Evolutionary conservation across 2,329 filamentous ascomycete species (phyloP).

Genomic region (Colletotrichum shisoi): DNA sequence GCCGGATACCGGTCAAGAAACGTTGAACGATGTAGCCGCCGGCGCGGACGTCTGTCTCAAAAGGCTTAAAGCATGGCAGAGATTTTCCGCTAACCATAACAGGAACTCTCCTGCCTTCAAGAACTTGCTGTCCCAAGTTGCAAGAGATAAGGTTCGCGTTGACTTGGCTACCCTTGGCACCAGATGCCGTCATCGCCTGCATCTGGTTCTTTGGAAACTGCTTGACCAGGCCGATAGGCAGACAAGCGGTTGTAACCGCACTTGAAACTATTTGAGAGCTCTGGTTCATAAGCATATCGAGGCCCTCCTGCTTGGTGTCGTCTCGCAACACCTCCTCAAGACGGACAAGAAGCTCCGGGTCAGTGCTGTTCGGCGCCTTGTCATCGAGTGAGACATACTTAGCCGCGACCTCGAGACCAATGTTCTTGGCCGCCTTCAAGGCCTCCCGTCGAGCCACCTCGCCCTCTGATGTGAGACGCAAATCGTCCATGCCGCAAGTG

Average conservation of each 20-base stretch:
- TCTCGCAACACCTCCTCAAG: constrained; percentile 91
- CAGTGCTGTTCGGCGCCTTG: constrained; percentile 65
- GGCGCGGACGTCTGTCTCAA: constrained; percentile 86
- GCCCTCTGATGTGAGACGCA: constrained; percentile 81
- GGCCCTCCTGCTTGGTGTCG: constrained; percentile 84
- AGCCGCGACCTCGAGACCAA: constrained; percentile 81
- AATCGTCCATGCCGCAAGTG: constrained; percentile 95
- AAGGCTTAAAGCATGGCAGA: constrained; percentile 90
- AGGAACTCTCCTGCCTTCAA: constrained; percentile 93
- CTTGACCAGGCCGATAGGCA: constrained; percentile 85
- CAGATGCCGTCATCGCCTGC: constrained; percentile 97
- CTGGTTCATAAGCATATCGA: constrained; percentile 88
- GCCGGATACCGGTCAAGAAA: constrained; percentile 96
- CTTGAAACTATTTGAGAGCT: constrained; percentile 75
- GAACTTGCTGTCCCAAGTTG: constrained; percentile 93
- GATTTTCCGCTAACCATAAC: constrained; percentile 98
- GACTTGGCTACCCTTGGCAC: constrained; percentile 90
- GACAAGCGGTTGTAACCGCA: constrained; percentile 77
- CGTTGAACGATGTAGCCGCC: constrained; percentile 94
- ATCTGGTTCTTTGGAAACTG: constrained; percentile 97
- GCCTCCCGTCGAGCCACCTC: constrained; percentile 74
- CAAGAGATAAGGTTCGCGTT: constrained; percentile 98
- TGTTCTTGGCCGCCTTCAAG: constrained; percentile 69
- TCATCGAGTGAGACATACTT: constrained; percentile 87
- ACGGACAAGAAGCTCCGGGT: constrained; percentile 76